Percentiles rank a stretch among this genome's conserved stretches.
Evolutionary conservation across 2,329 filamentous ascomycete genomes (phyloP).

Genomic region (Claviceps capensis): DNA sequence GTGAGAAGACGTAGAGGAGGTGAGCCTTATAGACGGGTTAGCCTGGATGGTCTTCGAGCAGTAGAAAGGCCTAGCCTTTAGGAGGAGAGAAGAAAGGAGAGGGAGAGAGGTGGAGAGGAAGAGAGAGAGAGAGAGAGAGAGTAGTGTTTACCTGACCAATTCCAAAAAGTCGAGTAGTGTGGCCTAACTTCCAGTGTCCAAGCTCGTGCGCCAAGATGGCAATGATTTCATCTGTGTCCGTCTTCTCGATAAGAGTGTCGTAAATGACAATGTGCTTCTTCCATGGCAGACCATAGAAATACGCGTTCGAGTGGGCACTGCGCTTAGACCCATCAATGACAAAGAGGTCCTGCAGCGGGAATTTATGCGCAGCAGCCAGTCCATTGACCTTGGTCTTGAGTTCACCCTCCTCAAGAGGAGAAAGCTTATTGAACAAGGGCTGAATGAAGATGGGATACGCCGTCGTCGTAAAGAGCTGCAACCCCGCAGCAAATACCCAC

Average conservation of each 20-base stretch:
- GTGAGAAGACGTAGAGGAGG: constrained; percentile 89
- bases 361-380: constrained; percentile 71
- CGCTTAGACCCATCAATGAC: constrained; percentile 89
- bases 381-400: constrained; percentile 81
- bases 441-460: constrained; percentile 92
- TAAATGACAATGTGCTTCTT: constrained; percentile 99
- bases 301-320: constrained; percentile 77
- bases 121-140: background rate
- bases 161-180: constrained; percentile 81
- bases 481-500: constrained; percentile 78
- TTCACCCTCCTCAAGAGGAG: constrained; percentile 72
- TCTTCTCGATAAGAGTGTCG: constrained; percentile 94
- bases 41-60: background rate
- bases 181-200: constrained; percentile 91
- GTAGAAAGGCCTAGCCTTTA: background rate
- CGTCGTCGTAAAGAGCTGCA: constrained; percentile 91
- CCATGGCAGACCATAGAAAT: constrained; percentile 96
- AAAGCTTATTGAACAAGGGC: constrained; percentile 96
- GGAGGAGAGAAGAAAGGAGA: background rate
- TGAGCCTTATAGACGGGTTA: constrained; percentile 47
- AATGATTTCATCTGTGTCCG: constrained; percentile 79
- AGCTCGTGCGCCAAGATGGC: constrained; percentile 92
- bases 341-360: constrained; percentile 83
- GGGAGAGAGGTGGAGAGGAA: background rate
- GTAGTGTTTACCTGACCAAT: constrained; percentile 56